Evolutionary conservation across 768 basidiomycete genomes (phyloP).

Genomic region (Leccinum variicolor): DNA sequence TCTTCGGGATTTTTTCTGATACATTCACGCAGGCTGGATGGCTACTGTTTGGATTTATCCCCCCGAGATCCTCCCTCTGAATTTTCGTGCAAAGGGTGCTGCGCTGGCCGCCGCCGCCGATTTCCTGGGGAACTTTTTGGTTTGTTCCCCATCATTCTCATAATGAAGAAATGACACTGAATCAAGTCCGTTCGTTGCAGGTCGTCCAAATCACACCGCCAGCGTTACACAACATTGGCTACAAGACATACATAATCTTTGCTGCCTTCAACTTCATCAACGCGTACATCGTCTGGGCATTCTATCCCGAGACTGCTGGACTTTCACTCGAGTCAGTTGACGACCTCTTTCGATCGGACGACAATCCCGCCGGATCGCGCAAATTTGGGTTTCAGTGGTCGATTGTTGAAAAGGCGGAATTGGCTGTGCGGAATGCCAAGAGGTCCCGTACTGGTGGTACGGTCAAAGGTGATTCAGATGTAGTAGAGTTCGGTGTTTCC

Average conservation of each 20-base stretch:
- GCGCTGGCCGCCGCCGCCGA: slow-evolving; percentile 3
- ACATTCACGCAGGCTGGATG: slow-evolving; percentile 2
- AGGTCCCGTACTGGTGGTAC: background rate
- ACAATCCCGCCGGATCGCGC: background rate
- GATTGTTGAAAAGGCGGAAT: background rate
- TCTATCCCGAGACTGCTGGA: slow-evolving; percentile 5
- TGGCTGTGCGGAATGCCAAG: background rate
- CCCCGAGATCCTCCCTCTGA: slow-evolving; percentile 7
- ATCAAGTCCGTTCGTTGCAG: background rate
- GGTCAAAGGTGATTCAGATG: background rate
- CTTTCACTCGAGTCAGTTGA: slow-evolving; percentile 7
- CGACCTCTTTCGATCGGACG: background rate
- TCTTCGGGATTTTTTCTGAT: background rate
- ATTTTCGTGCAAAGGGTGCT: slow-evolving; percentile 4
- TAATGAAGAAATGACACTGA: background rate
- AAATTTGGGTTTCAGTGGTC: slow-evolving; percentile 1
- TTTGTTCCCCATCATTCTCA: background rate
- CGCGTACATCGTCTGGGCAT: background rate
- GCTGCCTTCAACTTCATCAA: background rate
- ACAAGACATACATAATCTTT: slow-evolving; percentile 7
- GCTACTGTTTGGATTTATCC: slow-evolving; percentile 9
- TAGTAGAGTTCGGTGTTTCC: background rate
- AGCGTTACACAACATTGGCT: slow-evolving; percentile 7
- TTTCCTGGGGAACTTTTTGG: slow-evolving; percentile 8
- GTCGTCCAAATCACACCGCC: slow-evolving; percentile 11